phyloP scores from a whole-genome alignment of 2,329 filamentous ascomycete genomes.

The Pseudogymnoascus sp. region DNA sequence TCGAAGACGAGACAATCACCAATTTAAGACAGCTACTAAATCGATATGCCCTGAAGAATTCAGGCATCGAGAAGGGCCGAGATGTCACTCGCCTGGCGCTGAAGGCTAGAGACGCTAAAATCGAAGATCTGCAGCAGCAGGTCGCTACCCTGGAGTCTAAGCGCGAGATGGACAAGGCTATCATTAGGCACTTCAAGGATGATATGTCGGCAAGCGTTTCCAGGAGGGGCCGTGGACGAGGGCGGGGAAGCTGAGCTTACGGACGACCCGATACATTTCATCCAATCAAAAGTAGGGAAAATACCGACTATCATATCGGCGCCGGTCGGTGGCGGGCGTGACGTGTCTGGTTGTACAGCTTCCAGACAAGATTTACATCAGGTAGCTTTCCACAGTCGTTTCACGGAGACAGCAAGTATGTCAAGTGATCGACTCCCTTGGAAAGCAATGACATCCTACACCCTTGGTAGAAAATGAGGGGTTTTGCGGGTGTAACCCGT shows the following conservation, averaged over 20 bases:
- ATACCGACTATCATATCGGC: neutral
- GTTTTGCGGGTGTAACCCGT: neutral
- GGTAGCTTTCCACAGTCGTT: neutral
- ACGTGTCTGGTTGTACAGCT: neutral
- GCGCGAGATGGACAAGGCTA: slow-evolving; percentile 41
- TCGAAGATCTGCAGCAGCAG: slow-evolving; percentile 57
- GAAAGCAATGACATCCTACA: neutral
- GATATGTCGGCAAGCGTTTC: slow-evolving; percentile 15
- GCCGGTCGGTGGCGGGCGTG: neutral
- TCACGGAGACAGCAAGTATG: neutral
- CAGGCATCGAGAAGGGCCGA: slow-evolving; percentile 55
- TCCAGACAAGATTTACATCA: neutral
- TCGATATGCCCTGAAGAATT: slow-evolving; percentile 47
- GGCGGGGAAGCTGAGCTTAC: neutral
- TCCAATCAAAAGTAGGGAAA: neutral
- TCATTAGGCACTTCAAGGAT: slow-evolving; percentile 33
- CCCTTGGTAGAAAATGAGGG: neutral
- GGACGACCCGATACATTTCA: neutral
- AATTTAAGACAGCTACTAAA: slow-evolving; percentile 40
- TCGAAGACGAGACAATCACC: slow-evolving; percentile 32
- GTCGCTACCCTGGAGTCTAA: slow-evolving; percentile 50
- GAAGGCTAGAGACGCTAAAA: slow-evolving; percentile 55
- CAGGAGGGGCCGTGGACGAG: neutral
- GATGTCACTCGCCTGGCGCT: slow-evolving; percentile 57
- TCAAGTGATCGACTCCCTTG: neutral